Evolutionary conservation across 1,139 yeast species (phyloP).

Genomic region (Saccharomyces hybrid): DNA sequence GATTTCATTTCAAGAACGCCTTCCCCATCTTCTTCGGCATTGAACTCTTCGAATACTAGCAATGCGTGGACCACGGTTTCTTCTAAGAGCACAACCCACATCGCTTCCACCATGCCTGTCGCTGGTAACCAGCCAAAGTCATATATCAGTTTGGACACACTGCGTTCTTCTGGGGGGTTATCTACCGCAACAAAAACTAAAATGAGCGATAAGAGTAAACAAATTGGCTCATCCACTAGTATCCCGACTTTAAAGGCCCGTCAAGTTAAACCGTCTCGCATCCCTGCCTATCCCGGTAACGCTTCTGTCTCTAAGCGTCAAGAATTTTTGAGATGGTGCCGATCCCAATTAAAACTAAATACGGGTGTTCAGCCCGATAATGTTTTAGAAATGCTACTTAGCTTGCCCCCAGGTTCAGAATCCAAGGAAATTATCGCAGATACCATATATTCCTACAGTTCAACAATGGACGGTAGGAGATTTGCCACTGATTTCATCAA

Average conservation of each 20-base stretch:
- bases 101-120: constrained; percentile 3
- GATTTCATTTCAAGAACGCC: background rate
- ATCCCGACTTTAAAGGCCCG: constrained; percentile 16
- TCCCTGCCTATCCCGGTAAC: constrained; percentile 30
- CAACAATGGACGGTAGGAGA: constrained; percentile 91
- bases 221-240: constrained; percentile 26
- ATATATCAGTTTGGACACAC: constrained; percentile 19
- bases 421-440: constrained; percentile 84
- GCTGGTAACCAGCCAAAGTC: constrained; percentile 11
- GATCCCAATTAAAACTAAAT: constrained; percentile 64
- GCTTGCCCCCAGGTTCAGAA: constrained; percentile 68
- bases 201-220: constrained; percentile 9
- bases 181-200: constrained; percentile 4
- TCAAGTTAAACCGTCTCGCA: background rate
- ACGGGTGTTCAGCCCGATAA: constrained; percentile 70
- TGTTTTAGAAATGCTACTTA: constrained; percentile 69
- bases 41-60: background rate
- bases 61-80: constrained; percentile 29
- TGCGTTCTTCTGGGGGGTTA: constrained; percentile 21
- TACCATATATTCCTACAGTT: constrained; percentile 81
- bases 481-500: constrained; percentile 86
- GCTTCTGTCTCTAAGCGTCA: constrained; percentile 39
- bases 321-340: constrained; percentile 82
- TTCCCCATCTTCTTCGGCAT: background rate
- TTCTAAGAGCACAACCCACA: constrained; percentile 10